A percentile compares a stretch with the other conserved stretches of the same genome.
phyloP scores from a whole-genome alignment of 2,329 filamentous ascomycete genomes.

The Didymella pomorum region DNA sequence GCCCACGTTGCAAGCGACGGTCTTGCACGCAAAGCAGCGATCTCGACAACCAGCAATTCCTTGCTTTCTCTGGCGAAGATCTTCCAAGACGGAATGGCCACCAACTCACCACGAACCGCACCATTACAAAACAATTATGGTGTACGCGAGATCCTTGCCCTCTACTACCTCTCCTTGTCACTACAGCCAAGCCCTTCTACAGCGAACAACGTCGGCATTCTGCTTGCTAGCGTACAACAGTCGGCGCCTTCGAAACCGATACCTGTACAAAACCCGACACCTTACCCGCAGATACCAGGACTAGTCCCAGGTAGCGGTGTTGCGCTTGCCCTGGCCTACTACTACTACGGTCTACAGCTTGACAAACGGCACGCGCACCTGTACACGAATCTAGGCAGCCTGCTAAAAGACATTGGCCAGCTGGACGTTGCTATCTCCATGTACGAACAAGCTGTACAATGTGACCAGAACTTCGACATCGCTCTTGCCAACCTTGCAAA shows the following conservation, averaged over 20 bases:
- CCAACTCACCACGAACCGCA: slow-evolving; percentile 63
- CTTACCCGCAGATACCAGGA: slow-evolving; percentile 69
- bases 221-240: slow-evolving; percentile 94
- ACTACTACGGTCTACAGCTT: slow-evolving; percentile 89
- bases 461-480: slow-evolving; percentile 95
- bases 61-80: slow-evolving; percentile 95
- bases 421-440: slow-evolving; percentile 90
- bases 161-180: slow-evolving; percentile 95
- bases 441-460: slow-evolving; percentile 94
- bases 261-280: slow-evolving; percentile 51
- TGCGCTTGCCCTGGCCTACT: slow-evolving; percentile 87
- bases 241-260: slow-evolving; percentile 55
- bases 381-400: slow-evolving; percentile 93
- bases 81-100: slow-evolving; percentile 94
- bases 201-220: slow-evolving; percentile 96
- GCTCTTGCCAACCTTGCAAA: slow-evolving; percentile 96
- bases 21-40: slow-evolving; percentile 76
- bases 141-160: slow-evolving; percentile 88
- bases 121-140: slow-evolving; percentile 72
- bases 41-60: slow-evolving; percentile 95
- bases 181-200: slow-evolving; percentile 96
- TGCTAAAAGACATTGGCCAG: slow-evolving; percentile 96
- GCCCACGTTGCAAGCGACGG: slow-evolving; percentile 71
- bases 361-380: slow-evolving; percentile 92
- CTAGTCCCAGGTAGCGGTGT: slow-evolving; percentile 86